Evolutionary conservation across 2,329 filamentous ascomycete genomes (phyloP), one percentile per base, ranked within the genome.

Genomic region (Boeremia lycopersici): DNA sequence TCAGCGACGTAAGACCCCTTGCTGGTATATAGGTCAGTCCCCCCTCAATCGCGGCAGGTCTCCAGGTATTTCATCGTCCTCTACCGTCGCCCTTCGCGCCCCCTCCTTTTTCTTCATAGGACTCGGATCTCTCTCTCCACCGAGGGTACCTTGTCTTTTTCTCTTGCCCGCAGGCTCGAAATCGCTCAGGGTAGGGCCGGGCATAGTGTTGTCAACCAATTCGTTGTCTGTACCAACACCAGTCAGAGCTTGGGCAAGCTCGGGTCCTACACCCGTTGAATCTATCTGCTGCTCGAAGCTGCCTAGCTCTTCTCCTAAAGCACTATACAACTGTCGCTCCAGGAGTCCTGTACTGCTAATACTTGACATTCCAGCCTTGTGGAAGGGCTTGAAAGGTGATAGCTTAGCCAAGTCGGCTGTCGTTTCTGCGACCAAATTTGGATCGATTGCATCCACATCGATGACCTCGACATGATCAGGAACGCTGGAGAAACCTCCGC

Each of bases 291-390:
- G 53, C 15, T 70, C 58, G 13, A 70, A 68, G 28, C 59, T 56
- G n/a, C 59, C 60, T 3, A 72, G 48, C 35, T 71, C 69, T 5
- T 72, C 70, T 1, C 70, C 70, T 6, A 74, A 48, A 12, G 71
- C 71, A 57, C 62, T 70, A 45, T 61, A 72, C 2, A 72, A 53
- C 34, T 70, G 60, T 34, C 57, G 52, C 60, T 73, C 71, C 0
- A 74, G 42, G 15, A 63, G 63, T 4, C 48, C 59, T 0, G 67
- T 69, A 43, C 69, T 71, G 33, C 71, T 70, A 28, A 70, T 59
- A 48, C 66, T 69, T n/a, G 64, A 67, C 53, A 65, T 62, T 1
- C 59, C 60, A 23, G 61, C 48, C 26, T 64, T 67, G 48, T 72
- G 70, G 10, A 52, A 56, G 10, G 63, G 54, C n/a, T 63, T 57